Evolutionary conservation across 441 rosid species (phyloP).

Genomic region (Erodium texanum): DNA sequence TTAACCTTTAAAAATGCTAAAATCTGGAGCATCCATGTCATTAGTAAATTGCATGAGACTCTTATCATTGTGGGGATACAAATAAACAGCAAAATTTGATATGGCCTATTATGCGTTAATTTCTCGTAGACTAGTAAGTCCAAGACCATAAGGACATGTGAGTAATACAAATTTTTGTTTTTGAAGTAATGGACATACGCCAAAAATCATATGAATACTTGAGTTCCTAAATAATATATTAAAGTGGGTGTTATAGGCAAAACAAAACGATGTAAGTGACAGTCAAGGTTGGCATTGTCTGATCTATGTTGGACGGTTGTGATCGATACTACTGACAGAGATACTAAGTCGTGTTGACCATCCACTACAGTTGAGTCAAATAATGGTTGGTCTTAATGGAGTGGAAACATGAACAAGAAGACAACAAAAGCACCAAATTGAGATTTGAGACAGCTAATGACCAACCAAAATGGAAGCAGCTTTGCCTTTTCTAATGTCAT

Average conservation of each 20-base stretch:
- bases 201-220: background rate
- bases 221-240: background rate
- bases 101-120: background rate
- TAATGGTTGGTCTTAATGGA: constrained; percentile 14
- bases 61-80: background rate
- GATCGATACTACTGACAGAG: constrained; percentile 39
- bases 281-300: constrained; percentile 49
- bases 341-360: constrained; percentile 16
- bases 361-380: constrained; percentile 17
- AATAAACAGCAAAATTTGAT: background rate
- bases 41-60: too few species aligned
- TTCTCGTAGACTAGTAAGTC: constrained; percentile 16
- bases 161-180: constrained; percentile 31
- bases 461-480: constrained; percentile 33
- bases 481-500: constrained; percentile 31
- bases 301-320: constrained; percentile 32
- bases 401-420: constrained; percentile 36
- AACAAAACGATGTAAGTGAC: constrained; percentile 25
- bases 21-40: too few species aligned
- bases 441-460: constrained; percentile 35
- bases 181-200: constrained; percentile 5
- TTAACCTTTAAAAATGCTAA: too few species aligned
- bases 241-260: background rate
- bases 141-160: constrained; percentile 30
- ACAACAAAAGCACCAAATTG: constrained; percentile 43